Conservation (phyloP, 2,329 filamentous ascomycete species). For the Trichoderma gracile region DNA sequence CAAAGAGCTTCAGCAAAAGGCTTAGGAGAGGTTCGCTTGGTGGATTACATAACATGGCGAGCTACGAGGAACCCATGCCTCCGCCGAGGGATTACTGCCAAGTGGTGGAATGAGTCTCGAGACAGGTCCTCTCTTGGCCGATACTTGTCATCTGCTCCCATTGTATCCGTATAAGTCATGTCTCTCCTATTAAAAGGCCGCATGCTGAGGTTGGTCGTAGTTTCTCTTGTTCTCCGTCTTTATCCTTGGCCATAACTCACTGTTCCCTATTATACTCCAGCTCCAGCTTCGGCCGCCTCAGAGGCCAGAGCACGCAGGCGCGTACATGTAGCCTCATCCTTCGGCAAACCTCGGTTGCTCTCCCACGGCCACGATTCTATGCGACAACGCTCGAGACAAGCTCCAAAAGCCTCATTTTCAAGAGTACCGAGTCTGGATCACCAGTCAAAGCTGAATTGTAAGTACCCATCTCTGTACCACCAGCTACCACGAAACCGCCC, state of each 20-base stretch:
- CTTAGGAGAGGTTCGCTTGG: too few relatives aligned
- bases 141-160: background rate
- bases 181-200: background rate
- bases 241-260: background rate
- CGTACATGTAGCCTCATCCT: background rate
- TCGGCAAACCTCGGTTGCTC: constrained; percentile 6
- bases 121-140: too few relatives aligned
- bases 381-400: constrained; percentile 26
- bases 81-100: too few relatives aligned
- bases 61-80: too few relatives aligned
- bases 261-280: background rate
- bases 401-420: constrained; percentile 21
- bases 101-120: too few relatives aligned
- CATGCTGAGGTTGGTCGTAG: background rate
- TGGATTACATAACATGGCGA: too few relatives aligned
- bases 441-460: constrained; percentile 21
- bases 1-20: too few relatives aligned
- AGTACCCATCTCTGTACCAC: background rate
- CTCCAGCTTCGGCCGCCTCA: constrained; percentile 15
- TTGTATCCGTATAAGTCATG: background rate
- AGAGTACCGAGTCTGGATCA: constrained; percentile 6
- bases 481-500: background rate
- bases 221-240: background rate
- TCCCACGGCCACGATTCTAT: constrained; percentile 19
- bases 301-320: background rate